Evolutionary conservation across 2,329 filamentous ascomycete genomes (phyloP).

Genomic region (Fusarium clavum): DNA sequence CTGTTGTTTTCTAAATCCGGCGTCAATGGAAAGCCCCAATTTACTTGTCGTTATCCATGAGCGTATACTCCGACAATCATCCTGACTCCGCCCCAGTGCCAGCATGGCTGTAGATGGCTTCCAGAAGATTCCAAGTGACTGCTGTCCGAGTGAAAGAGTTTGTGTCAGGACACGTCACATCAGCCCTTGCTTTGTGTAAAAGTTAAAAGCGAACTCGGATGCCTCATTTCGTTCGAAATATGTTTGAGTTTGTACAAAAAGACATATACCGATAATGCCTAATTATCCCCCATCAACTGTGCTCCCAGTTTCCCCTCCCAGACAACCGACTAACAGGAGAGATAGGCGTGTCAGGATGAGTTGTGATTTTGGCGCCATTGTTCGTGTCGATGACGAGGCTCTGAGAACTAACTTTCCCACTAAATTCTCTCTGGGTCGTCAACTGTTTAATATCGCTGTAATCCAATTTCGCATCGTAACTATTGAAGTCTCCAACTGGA

Average conservation of each 20-base stretch:
- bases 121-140: not conserved
- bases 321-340: not conserved
- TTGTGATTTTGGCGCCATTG: not conserved
- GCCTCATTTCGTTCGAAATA: not conserved
- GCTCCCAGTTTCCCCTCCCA: not conserved
- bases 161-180: not conserved
- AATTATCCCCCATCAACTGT: not conserved
- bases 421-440: not conserved
- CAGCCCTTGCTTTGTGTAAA: not conserved
- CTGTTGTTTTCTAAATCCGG: not conserved
- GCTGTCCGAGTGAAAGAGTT: not conserved
- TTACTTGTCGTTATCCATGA: not conserved
- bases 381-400: not conserved
- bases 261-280: not conserved
- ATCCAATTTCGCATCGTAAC: not conserved
- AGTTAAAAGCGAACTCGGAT: not conserved
- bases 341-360: not conserved
- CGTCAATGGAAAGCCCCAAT: not conserved
- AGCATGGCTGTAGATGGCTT: not conserved
- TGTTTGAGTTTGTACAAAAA: not conserved
- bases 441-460: not conserved
- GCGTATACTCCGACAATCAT: not conserved
- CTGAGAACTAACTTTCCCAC: not conserved
- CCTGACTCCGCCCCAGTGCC: not conserved
- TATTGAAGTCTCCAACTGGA: not conserved